Evolutionary conservation across 2,329 filamentous ascomycete species (phyloP), one percentile per base, ranked within the genome.

Genomic region (Colletotrichum sp.): DNA sequence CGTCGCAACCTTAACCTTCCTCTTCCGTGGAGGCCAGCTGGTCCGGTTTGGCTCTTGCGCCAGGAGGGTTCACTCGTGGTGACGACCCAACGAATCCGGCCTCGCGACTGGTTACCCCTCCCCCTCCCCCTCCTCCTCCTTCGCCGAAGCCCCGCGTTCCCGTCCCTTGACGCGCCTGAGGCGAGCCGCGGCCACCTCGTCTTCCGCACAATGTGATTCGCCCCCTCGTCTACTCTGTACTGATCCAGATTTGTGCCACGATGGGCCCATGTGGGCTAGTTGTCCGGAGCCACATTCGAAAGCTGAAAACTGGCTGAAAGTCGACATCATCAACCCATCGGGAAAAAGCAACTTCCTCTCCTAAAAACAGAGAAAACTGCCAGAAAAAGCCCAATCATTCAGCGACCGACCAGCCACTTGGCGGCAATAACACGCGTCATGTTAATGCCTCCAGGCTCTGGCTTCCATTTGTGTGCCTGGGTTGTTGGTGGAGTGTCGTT

Each of bases 391-490:
- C 64, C 73, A 69, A 68, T 69, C 65, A 52, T 64, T 65, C 64
- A 48, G 60, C 58, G 48, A 73, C 48, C 60, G 24, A 55, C 26
- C 26, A 12, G 62, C 55, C 52, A 38, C 71, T 76, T 66, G 71
- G 71, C 74, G 61, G 24, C 71, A 76, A 76, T 58, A 79, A 65
- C 65, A 76, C 70, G 77, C 76, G 75, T 80, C 78, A 80, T 79
- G 80, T 78, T 80, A 80, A 78, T 79, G 80, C 74, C 71, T 62
- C 30, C 26, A 62, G 26, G 24, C 55, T 58, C 13, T 70, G 30
- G 30, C 48, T 70, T 72, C 68, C 56, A 61, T 68, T 66, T 66
- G 70, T 48, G 72, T 71, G 43, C 43, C 43, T 52, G 43, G 43
- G 43, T 52, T 24, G 52, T 12, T 26, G 69, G 52, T 67, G 43